phyloP scores from a whole-genome alignment of 345 rosid genomes.

The Camelina sativa region DNA sequence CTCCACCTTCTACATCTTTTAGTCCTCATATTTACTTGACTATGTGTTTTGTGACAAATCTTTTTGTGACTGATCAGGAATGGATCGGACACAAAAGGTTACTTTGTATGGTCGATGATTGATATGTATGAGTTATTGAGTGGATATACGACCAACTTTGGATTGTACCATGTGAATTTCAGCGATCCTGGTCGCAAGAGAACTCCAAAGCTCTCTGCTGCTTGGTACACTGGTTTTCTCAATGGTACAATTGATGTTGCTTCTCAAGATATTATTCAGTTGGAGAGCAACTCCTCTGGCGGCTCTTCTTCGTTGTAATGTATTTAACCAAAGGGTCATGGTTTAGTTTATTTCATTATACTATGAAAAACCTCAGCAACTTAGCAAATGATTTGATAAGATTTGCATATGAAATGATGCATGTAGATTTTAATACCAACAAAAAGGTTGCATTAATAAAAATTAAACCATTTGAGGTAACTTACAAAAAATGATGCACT shows the following conservation, averaged over 20 bases:
- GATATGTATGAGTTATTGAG: conserved; percentile 50
- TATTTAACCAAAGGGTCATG: background rate
- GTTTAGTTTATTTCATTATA: background rate
- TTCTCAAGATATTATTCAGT: conserved; percentile 3
- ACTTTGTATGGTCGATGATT: conserved; percentile 58
- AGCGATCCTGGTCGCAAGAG: conserved; percentile 52
- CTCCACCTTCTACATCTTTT: background rate
- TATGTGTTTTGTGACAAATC: background rate
- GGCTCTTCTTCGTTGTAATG: conserved; percentile 27
- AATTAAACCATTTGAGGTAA: no score
- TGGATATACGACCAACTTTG: conserved; percentile 45
- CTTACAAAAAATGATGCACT: no score
- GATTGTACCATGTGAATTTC: conserved; percentile 54
- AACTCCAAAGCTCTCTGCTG: conserved; percentile 56
- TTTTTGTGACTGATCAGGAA: conserved; percentile 41
- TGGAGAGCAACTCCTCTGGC: background rate
- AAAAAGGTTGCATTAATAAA: no score
- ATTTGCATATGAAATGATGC: background rate
- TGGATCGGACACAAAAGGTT: conserved; percentile 61
- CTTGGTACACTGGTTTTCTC: conserved; percentile 58
- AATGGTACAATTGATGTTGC: conserved; percentile 41
- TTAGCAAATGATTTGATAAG: background rate
- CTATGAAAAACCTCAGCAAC: no score
- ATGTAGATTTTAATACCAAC: no score
- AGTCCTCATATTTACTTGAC: background rate